Percentiles rank a stretch among this genome's conserved stretches.
These are phyloP conservation scores for Melaleuca alternifolia DNA, from an alignment of 345 rosid genomes.

Conservation along the genomic window DNA sequence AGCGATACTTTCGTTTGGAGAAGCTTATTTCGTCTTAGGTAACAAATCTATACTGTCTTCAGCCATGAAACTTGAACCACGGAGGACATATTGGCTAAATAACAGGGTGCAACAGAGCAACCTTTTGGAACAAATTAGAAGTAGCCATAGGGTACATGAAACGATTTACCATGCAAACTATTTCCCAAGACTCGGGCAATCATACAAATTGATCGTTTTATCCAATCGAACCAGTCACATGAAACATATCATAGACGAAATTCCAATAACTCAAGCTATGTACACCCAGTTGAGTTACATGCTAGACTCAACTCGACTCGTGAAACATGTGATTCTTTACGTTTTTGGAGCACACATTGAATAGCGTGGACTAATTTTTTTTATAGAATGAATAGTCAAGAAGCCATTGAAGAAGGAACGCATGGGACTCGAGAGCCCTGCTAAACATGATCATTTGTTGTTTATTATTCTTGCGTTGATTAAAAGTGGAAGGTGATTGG, in stretches of 20 bases:
- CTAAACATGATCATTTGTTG: neutral
- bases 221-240: no score
- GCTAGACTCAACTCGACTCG: neutral
- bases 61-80: neutral
- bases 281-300: neutral
- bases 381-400: neutral
- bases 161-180: neutral
- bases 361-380: neutral
- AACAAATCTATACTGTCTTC: neutral
- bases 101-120: neutral
- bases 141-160: neutral
- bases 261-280: neutral
- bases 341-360: neutral
- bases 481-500: neutral
- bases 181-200: neutral
- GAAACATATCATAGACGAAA: neutral
- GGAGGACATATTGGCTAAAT: neutral
- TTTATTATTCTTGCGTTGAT: neutral
- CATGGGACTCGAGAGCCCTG: neutral
- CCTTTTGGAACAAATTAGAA: neutral
- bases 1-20: neutral
- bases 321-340: neutral
- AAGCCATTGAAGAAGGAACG: neutral
- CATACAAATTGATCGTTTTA: no score
- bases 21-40: neutral